phyloP scores from a whole-genome alignment of 345 rosid genomes.

The Gossypium arboreum region DNA sequence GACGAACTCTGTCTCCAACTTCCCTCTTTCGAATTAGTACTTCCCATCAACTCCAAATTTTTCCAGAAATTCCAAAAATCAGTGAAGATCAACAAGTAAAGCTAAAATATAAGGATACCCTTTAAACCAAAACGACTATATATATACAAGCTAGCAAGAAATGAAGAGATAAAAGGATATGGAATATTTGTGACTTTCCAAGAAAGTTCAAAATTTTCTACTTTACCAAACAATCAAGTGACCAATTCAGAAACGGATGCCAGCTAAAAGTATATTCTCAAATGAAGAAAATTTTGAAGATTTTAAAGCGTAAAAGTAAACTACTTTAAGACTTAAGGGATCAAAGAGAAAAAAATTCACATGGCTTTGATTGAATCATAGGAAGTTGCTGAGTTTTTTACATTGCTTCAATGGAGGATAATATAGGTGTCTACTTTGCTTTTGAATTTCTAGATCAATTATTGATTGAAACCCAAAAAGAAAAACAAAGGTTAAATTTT shows the following conservation, averaged over 20 bases:
- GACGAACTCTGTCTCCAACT: conserved; percentile 24
- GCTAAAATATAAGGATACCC: background rate
- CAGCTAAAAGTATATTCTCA: background rate
- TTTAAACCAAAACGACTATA: background rate
- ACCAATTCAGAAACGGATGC: conserved; percentile 3
- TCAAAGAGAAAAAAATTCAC: background rate
- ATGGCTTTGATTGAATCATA: background rate
- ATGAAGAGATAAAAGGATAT: background rate
- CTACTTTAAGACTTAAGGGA: background rate
- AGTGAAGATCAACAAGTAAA: conserved; percentile 3
- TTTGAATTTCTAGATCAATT: background rate
- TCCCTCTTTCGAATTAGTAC: conserved; percentile 49
- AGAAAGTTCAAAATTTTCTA: background rate
- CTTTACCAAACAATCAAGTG: background rate
- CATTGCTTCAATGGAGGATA: background rate
- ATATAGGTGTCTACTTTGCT: background rate
- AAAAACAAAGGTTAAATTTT: too few relatives aligned
- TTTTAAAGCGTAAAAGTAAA: background rate
- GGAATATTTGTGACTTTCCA: background rate
- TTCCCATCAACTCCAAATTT: conserved; percentile 55
- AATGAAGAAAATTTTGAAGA: background rate
- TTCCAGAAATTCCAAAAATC: conserved; percentile 9
- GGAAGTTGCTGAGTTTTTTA: background rate
- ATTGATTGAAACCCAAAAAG: background rate
- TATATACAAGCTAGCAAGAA: background rate